Evolutionary conservation across 306 rosid species (phyloP).

Genomic region (Rubus idaeus): DNA sequence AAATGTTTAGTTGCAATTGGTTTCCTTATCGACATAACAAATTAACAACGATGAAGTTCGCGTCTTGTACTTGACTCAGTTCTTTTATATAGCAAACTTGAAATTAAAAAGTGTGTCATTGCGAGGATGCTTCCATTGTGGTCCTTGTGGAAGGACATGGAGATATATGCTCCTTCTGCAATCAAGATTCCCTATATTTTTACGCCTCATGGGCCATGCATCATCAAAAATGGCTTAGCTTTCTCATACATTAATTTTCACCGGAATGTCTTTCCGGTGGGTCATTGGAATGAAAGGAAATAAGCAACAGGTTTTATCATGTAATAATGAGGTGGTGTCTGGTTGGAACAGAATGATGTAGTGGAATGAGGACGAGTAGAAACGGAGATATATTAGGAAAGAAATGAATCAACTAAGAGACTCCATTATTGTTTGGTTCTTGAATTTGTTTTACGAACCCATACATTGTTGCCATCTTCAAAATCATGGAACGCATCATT

Average conservation of each 20-base stretch:
- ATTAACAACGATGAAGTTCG: no score
- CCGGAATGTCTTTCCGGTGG: not conserved
- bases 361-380: not conserved
- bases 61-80: not conserved
- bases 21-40: no score
- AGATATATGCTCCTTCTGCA: not conserved
- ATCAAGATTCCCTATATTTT: not conserved
- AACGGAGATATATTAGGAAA: no score
- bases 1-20: no score
- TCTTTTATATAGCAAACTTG: not conserved
- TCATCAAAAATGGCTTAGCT: not conserved
- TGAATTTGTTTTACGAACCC: no score
- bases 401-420: no score
- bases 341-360: not conserved
- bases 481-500: no score
- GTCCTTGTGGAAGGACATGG: not conserved
- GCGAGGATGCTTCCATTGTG: not conserved
- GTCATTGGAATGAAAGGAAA: not conserved
- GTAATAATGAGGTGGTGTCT: not conserved
- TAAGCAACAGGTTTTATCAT: not conserved
- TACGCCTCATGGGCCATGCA: not conserved
- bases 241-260: not conserved
- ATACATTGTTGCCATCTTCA: no score
- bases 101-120: not conserved
- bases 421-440: not conserved